Percentiles rank a stretch among this genome's conserved stretches.
These are phyloP conservation scores for Plantago coronopus DNA, from an alignment of 305 asterid species.

Conservation along the genomic window DNA sequence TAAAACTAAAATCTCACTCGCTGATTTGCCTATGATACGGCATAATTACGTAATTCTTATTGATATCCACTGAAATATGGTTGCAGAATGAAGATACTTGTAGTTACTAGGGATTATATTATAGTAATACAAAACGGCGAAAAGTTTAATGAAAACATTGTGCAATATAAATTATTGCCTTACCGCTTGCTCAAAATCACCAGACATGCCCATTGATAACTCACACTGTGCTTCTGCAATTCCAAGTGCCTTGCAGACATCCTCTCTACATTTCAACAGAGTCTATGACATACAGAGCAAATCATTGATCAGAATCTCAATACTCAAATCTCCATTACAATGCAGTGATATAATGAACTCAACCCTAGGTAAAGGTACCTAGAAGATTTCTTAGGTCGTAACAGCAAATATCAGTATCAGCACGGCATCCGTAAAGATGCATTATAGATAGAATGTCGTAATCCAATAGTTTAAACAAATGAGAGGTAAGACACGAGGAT, in stretches of 20 bases:
- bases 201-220: conserved; percentile 95
- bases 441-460: not conserved
- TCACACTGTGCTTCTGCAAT: conserved; percentile 57
- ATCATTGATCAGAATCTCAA: conserved; percentile 17
- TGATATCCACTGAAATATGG: no score
- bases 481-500: not conserved
- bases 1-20: not conserved
- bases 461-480: not conserved
- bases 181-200: conserved; percentile 89
- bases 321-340: conserved; percentile 3
- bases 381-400: not conserved
- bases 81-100: not conserved
- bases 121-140: not conserved
- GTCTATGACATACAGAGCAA: conserved; percentile 37
- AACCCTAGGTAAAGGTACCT: not conserved
- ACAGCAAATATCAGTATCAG: not conserved
- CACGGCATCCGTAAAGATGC: not conserved
- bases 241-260: conserved; percentile 72
- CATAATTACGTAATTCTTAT: not conserved
- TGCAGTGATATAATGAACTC: not conserved
- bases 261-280: conserved; percentile 62
- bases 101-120: not conserved
- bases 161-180: conserved; percentile 11
- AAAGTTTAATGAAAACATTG: not conserved
- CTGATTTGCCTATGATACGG: not conserved